phyloP scores from a whole-genome alignment of 345 rosid genomes.

The Brassica cretica region DNA sequence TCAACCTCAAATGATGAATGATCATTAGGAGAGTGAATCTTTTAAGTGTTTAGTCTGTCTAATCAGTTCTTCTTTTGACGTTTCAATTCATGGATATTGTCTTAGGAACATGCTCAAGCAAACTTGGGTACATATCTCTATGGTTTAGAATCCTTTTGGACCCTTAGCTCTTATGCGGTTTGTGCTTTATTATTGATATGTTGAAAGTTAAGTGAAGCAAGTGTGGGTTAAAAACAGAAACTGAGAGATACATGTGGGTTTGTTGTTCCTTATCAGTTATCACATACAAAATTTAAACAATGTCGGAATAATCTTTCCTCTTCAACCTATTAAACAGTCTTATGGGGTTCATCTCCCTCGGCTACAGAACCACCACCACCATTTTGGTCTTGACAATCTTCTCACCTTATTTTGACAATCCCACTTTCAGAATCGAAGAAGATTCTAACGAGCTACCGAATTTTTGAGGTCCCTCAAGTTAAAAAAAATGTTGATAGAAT shows the following conservation, averaged over 20 bases:
- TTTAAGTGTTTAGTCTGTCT: background rate
- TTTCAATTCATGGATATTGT: background rate
- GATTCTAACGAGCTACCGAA: background rate
- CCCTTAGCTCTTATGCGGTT: background rate
- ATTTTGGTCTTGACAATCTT: background rate
- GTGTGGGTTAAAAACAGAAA: background rate
- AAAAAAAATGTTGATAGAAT: background rate
- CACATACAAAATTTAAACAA: background rate
- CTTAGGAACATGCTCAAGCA: background rate
- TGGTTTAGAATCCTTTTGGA: background rate
- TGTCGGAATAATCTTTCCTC: background rate
- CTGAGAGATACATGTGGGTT: background rate
- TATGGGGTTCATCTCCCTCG: background rate
- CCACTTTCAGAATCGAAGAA: background rate
- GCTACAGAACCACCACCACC: background rate
- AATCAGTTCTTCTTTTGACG: background rate
- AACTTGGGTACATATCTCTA: background rate
- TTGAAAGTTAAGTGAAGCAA: background rate
- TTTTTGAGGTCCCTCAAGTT: background rate
- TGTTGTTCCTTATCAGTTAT: background rate
- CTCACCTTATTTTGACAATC: too few relatives aligned
- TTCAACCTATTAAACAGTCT: background rate
- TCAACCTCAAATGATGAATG: conserved; percentile 42
- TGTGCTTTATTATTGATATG: background rate
- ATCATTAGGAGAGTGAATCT: background rate